phyloP scores from a whole-genome alignment of 129 eudicot species.

The Arctium lappa region DNA sequence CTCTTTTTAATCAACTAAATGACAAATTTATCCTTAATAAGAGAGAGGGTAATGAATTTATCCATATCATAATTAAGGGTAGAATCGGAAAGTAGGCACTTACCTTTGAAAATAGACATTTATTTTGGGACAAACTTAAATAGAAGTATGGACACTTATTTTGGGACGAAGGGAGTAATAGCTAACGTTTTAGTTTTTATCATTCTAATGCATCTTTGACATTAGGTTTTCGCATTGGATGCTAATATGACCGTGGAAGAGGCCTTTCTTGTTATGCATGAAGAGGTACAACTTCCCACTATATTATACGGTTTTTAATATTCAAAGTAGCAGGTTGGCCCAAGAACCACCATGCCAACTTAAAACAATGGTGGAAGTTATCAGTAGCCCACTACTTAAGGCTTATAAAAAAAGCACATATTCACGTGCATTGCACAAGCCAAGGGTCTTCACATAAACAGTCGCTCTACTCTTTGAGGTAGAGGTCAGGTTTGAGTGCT shows the following conservation, averaged over 20 bases:
- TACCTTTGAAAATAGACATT: neutral
- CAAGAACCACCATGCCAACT: neutral
- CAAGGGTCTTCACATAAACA: neutral
- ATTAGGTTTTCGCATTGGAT: constrained; percentile 59
- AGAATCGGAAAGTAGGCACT: neutral
- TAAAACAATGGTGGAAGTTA: neutral
- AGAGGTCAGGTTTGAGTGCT: too few species aligned
- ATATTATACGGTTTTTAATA: neutral
- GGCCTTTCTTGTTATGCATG: constrained; percentile 63
- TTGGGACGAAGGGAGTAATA: neutral
- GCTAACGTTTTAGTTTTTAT: neutral
- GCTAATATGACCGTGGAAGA: constrained; percentile 52
- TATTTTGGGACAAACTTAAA: too few species aligned
- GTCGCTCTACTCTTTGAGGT: neutral
- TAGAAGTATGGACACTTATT: too few species aligned
- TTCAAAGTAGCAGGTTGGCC: neutral
- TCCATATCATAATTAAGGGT: neutral
- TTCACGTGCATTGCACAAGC: neutral
- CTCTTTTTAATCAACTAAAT: neutral
- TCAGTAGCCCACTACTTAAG: neutral
- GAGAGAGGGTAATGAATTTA: neutral
- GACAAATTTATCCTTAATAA: neutral
- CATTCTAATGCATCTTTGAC: neutral
- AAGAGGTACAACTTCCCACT: constrained; percentile 40
- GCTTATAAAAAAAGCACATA: neutral